Evolutionary conservation across 2,329 filamentous ascomycete species (phyloP).

Genomic region (Lachnellula hyalina): DNA sequence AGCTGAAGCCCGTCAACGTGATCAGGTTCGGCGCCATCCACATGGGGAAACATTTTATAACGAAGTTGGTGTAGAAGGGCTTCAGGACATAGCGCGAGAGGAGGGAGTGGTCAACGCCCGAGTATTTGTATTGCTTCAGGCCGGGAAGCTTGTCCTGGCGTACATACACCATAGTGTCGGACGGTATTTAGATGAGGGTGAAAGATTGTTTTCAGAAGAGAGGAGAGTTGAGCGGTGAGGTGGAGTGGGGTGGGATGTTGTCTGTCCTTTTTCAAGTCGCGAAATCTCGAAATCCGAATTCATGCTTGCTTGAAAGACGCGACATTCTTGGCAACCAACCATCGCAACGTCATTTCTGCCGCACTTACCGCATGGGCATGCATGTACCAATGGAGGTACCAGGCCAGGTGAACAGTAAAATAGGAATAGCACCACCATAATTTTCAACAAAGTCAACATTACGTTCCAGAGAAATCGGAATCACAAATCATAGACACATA

Average conservation of each 20-base stretch:
- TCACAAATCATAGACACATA: neutral
- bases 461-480: neutral
- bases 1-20: constrained; percentile 83
- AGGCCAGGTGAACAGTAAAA: neutral
- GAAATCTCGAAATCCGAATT: neutral
- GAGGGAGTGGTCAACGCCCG: constrained; percentile 81
- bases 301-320: constrained; percentile 11
- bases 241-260: neutral
- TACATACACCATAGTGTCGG: constrained; percentile 78
- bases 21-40: constrained; percentile 88
- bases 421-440: neutral
- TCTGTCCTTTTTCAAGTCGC: neutral
- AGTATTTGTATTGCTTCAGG: constrained; percentile 94
- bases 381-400: neutral
- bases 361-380: constrained; percentile 4
- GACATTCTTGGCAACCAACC: constrained; percentile 7
- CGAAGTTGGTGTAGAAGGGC: constrained; percentile 93
- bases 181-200: neutral
- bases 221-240: neutral
- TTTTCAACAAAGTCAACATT: no score
- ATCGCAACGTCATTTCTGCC: constrained; percentile 11
- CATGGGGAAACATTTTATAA: constrained; percentile 92
- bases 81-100: constrained; percentile 91
- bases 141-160: constrained; percentile 83
- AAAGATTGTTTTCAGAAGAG: neutral